Percentiles rank a stretch among this genome's conserved stretches.
Conservation (phyloP, 192 early-diverging fungal species). For the Podochytrium sp. region DNA sequence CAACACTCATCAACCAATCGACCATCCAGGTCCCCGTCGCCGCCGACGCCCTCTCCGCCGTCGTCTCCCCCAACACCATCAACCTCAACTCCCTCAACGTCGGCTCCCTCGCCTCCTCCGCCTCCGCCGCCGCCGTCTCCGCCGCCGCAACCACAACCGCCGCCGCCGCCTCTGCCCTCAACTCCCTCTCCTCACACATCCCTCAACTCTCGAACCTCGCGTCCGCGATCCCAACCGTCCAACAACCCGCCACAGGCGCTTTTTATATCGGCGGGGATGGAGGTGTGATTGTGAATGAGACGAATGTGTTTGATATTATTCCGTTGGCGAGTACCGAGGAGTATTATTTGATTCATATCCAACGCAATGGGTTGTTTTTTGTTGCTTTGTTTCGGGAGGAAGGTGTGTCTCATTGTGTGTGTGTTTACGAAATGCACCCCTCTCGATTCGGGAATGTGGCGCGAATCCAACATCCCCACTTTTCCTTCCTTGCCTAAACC, state of each 20-base stretch:
- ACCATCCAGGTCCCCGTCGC: conserved; percentile 18
- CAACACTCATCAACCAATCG: too few relatives aligned
- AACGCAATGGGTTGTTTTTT: conserved; percentile 75
- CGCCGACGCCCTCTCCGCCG: conserved; percentile 15
- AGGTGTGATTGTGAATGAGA: conserved; percentile 30
- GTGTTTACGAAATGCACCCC: not conserved
- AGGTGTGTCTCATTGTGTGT: conserved; percentile 48
- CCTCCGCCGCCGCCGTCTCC: conserved; percentile 34
- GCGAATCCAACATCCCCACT: not conserved
- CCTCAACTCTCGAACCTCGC: conserved; percentile 33
- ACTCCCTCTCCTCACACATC: conserved; percentile 21
- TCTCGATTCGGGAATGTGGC: not conserved
- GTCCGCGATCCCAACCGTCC: conserved; percentile 31
- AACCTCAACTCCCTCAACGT: conserved; percentile 24
- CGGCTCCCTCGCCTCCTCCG: conserved; percentile 52
- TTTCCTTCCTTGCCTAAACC: not conserved
- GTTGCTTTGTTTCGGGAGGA: conserved; percentile 75
- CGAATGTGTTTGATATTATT: conserved; percentile 48
- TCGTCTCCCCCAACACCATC: conserved; percentile 23
- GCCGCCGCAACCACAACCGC: conserved; percentile 26
- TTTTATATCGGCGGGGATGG: conserved; percentile 27
- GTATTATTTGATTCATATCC: conserved; percentile 68
- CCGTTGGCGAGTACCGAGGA: conserved; percentile 69
- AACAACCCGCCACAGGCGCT: conserved; percentile 26
- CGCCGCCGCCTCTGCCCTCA: conserved; percentile 24